Base-by-base conservation (phyloP, 75 land plant genomes). In the Cunninghamia lanceolata region DNA sequence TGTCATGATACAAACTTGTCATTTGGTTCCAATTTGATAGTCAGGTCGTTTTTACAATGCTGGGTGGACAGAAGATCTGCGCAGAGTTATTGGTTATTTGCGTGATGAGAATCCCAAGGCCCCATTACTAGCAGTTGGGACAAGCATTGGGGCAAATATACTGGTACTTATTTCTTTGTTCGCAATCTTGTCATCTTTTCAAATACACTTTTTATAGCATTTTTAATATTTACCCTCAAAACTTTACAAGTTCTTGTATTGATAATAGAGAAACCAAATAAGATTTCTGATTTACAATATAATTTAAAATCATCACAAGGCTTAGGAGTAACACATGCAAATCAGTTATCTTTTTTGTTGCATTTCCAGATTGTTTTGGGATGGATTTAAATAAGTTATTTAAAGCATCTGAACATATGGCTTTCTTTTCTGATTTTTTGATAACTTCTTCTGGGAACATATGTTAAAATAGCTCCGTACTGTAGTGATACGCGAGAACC, bases 31-130 rank as follows among this genome's bases (percentile, higher is more conserved):
- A 32, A 53, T 84, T 54, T 77, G 84, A 73, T 94, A 98, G 99
- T 94, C 99, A 56, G 99, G 96, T 89, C 89, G 92, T 80, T 95
- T 98, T 85, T 98, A 98, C 85, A 95, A 98, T 95, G 99, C 99
- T 84, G 99, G 99, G 56, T 98, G 99, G 99, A 98, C 99, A 82
- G 97, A 93, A 81, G 99, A 98, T 91, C 35, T 93, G 74, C 91
- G 99, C 63, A 89, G 54, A 82, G 88, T 98, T 54, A 75, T 93
- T 85, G 85, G 90, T 19, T 86, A 95, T 93, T 91, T 98, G 46
- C 96, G 93, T 84, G 71, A 88, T 21, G 88, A 94, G 73, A 87
- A 93, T 85, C 99, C 99, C n/a, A 86, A 88, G 73, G 93, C 99
- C 84, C 96, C 94, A 53, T 76, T 98, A 25, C 92, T 94, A 90